Conservation (phyloP, 2,329 filamentous ascomycete species). For the Dactylellina haptotyla region DNA sequence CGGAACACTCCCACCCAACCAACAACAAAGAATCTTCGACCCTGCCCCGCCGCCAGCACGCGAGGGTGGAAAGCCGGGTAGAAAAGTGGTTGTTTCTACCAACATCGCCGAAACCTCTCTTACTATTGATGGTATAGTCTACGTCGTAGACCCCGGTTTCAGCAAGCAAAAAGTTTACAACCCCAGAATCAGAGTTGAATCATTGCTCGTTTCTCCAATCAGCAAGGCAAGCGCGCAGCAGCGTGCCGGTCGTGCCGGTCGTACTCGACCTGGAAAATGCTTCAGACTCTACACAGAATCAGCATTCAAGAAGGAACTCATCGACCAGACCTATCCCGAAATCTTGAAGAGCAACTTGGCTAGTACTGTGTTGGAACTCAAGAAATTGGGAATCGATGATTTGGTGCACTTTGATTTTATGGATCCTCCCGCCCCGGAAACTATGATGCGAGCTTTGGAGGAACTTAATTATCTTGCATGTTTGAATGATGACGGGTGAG, state of each 20-base stretch:
- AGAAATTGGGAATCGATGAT: conserved; percentile 95
- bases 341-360: conserved; percentile 93
- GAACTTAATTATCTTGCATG: conserved; percentile 98
- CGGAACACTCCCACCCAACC: conserved; percentile 87
- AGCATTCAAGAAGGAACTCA: conserved; percentile 97
- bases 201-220: conserved; percentile 94
- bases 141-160: conserved; percentile 98
- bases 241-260: conserved; percentile 97
- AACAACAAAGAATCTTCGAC: conserved; percentile 96
- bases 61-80: conserved; percentile 83
- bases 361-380: conserved; percentile 93
- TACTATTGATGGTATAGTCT: conserved; percentile 98
- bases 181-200: conserved; percentile 93
- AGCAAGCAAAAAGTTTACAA: conserved; percentile 99
- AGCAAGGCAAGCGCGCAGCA: conserved; percentile 98
- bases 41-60: conserved; percentile 78
- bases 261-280: conserved; percentile 97
- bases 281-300: conserved; percentile 95
- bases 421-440: conserved; percentile 97
- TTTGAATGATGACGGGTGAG: conserved; percentile 85
- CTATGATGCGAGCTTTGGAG: conserved; percentile 95
- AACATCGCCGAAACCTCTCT: conserved; percentile 98
- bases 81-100: conserved; percentile 92
- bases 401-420: conserved; percentile 98
- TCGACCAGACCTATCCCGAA: conserved; percentile 96